A percentile compares a stretch with the other conserved stretches of the same genome.
Evolutionary conservation across 2,329 filamentous ascomycete genomes (phyloP).

Genomic region (Alternaria gansuensis): DNA sequence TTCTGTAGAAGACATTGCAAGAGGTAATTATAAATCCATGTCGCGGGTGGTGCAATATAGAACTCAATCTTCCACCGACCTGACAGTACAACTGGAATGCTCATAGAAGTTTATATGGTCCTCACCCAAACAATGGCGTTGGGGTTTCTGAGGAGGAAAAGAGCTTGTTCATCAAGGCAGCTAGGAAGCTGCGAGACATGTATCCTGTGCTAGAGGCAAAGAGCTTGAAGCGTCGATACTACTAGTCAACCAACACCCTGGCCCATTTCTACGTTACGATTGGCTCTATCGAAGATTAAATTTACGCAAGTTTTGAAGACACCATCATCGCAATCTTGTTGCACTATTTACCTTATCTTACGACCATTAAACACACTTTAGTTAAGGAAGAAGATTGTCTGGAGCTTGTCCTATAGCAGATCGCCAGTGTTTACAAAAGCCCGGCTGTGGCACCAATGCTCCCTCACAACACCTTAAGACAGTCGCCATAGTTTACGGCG

Average conservation of each 20-base stretch:
- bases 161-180: slow-evolving; percentile 14
- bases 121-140: neutral
- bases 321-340: slow-evolving; percentile 23
- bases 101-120: neutral
- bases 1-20: slow-evolving; percentile 21
- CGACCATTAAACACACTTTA: slow-evolving; percentile 22
- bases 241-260: too few species aligned
- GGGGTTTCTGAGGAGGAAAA: slow-evolving; percentile 15
- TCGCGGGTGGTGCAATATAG: slow-evolving; percentile 28
- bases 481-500: slow-evolving; percentile 21
- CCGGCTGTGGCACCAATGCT: slow-evolving; percentile 11
- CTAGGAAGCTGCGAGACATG: slow-evolving; percentile 6
- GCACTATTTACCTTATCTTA: slow-evolving; percentile 25
- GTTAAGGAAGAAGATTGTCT: slow-evolving; percentile 1
- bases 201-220: slow-evolving; percentile 4
- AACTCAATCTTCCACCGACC: slow-evolving; percentile 23
- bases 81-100: slow-evolving; percentile 10
- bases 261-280: neutral
- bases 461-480: slow-evolving; percentile 24
- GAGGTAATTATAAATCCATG: slow-evolving; percentile 23
- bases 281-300: slow-evolving; percentile 7
- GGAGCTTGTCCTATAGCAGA: slow-evolving; percentile 1
- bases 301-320: slow-evolving; percentile 15
- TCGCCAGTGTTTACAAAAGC: slow-evolving; percentile 21
- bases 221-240: neutral